Evolutionary conservation across 2,329 filamentous ascomycete genomes (phyloP).

Genomic region (Ramularia endophylla): DNA sequence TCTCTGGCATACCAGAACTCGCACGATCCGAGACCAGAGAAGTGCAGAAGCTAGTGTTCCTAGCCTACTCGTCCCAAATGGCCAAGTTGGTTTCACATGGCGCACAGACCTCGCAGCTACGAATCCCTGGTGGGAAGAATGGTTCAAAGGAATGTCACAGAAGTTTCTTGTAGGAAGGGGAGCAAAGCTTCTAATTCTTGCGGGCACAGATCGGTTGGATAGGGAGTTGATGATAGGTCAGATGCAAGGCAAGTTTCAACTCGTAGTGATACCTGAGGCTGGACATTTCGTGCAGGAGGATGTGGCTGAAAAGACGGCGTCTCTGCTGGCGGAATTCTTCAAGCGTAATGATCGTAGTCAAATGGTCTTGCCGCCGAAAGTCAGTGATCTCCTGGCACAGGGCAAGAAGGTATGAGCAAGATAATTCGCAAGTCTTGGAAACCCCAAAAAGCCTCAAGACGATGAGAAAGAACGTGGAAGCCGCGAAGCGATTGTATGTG

Average conservation of each 20-base stretch:
- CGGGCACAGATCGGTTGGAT: conserved; percentile 83
- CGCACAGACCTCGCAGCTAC: conserved; percentile 76
- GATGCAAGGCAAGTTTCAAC: conserved; percentile 97
- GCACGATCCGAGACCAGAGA: conserved; percentile 75
- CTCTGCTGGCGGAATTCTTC: conserved; percentile 83
- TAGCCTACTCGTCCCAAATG: conserved; percentile 56
- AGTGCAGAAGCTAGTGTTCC: conserved; percentile 89
- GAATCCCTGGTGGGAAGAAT: conserved; percentile 87
- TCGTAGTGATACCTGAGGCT: conserved; percentile 90
- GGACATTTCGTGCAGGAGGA: conserved; percentile 98
- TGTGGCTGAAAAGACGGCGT: conserved; percentile 80
- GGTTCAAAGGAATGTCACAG: conserved; percentile 81
- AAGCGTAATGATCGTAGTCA: conserved; percentile 80
- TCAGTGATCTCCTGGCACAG: conserved; percentile 48
- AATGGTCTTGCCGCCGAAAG: conserved; percentile 85
- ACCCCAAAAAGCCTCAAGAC: neutral
- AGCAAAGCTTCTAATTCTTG: conserved; percentile 78
- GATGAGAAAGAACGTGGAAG: no score
- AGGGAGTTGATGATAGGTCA: conserved; percentile 92
- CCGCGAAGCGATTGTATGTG: no score
- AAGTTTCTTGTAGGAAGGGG: conserved; percentile 80
- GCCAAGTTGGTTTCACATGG: conserved; percentile 61
- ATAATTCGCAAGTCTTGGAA: neutral
- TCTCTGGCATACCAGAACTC: conserved; percentile 87
- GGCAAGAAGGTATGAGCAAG: conserved; percentile 44